Base-by-base conservation (phyloP, 108 stramenopile species). In the Fistulifera solaris region DNA sequence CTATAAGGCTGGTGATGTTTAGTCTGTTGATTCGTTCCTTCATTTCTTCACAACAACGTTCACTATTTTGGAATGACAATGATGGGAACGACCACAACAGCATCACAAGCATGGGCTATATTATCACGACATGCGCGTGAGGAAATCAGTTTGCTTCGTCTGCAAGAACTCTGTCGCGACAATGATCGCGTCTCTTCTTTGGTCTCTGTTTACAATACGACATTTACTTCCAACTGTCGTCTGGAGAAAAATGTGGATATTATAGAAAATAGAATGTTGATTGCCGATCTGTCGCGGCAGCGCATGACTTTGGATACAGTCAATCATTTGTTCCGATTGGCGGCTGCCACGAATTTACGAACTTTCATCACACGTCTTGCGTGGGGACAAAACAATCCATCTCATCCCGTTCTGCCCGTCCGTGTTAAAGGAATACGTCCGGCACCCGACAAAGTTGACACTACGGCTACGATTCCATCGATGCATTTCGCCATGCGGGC, bases 401-500 rank as follows among this genome's bases (percentile, higher is more conserved):
- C 31, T 8, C 31, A 8, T 35, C 31, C 31, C 31, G 31, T 35
- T 6, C 3, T 8, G 8, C 31, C 31, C 8, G 31, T 35, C 31
- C 44, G 44, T 21, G 21, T 19, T 5, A 3, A 17, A 19, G 16
- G 4, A 10, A 38, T 7, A 39, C 38, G 54, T 3, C 19, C 44
- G 4, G 11, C 44, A 19, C 44, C 4, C 4, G 6, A 3, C 6
- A 35, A 6, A 6, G 31, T 8, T 35, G 31, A 45, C 21, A 5
- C 3, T 5, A 45, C n/a, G n/a, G n/a, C 21, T 11, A 22, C 50
- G 6, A 14, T 56, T 40, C 68, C 80, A 5, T 85, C 85, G 31
- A 86, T 85, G 80, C 78, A 85, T 48, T 62, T 91, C 24, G 70
- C 85, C 1, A 61, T 85, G 18, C 78, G 89, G n/a, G 78, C 70